phyloP scores from a whole-genome alignment of 148 eudicot genomes.

The Pharnaceum exiguum region DNA sequence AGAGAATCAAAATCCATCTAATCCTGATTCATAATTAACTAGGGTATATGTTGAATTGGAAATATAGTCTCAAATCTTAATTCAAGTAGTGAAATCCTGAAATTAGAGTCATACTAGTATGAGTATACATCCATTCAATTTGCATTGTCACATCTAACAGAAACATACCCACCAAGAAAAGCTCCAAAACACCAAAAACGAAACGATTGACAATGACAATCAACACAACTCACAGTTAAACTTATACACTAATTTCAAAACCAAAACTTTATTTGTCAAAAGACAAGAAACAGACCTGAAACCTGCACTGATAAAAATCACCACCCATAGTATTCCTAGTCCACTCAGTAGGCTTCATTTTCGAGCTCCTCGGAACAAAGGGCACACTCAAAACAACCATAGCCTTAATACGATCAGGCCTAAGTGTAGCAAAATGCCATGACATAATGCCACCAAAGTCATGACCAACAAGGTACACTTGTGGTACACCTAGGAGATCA shows the following conservation, averaged over 20 bases:
- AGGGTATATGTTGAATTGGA: too few species aligned
- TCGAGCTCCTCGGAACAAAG: conserved; percentile 34
- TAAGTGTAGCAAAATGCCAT: conserved; percentile 34
- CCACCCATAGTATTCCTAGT: conserved; percentile 30
- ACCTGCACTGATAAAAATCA: conserved; percentile 52
- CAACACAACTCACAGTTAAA: background rate
- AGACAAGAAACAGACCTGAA: conserved; percentile 28
- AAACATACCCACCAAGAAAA: too few species aligned
- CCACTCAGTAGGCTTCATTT: conserved; percentile 24
- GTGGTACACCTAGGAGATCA: conserved; percentile 27
- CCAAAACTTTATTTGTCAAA: background rate
- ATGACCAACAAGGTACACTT: conserved; percentile 51
- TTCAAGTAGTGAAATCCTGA: too few species aligned
- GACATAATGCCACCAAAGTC: conserved; percentile 55
- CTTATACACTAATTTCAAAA: background rate
- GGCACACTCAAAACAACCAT: conserved; percentile 46
- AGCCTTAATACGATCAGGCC: conserved; percentile 43
- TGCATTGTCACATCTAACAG: too few species aligned
- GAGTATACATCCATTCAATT: too few species aligned
- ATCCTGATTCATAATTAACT: too few species aligned
- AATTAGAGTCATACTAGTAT: too few species aligned
- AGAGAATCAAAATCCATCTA: too few species aligned
- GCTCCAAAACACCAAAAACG: too few species aligned
- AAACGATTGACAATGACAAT: background rate
- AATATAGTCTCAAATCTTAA: too few species aligned